Conservation (phyloP, 78 protist species). For the Dictyostelium intermedium region DNA sequence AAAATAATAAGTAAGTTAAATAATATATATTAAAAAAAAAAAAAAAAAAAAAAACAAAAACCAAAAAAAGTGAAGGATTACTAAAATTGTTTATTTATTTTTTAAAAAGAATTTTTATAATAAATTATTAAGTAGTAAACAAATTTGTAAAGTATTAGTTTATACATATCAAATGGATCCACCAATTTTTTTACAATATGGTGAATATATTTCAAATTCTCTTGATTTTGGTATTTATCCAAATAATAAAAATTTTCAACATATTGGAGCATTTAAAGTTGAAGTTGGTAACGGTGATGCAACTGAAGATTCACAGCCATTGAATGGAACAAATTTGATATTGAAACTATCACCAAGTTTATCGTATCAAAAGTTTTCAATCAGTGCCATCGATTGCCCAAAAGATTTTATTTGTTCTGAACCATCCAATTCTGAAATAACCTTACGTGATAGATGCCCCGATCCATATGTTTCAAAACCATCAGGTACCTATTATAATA, state of each 20-base stretch:
- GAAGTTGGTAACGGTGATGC: conserved; percentile 18
- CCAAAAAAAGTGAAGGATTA: too few species aligned
- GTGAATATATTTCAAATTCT: neutral
- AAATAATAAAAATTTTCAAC: neutral
- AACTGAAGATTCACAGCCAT: neutral
- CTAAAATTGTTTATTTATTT: too few species aligned
- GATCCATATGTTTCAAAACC: neutral
- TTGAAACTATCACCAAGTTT: neutral
- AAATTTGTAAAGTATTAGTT: neutral
- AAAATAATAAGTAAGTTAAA: neutral
- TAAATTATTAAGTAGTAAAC: neutral
- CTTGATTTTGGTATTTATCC: neutral
- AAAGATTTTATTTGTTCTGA: conserved; percentile 6
- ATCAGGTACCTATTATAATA: neutral
- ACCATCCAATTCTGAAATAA: neutral
- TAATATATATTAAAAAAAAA: neutral
- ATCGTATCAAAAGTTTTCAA: neutral
- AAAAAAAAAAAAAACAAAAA: neutral
- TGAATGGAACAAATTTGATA: neutral
- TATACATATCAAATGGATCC: conserved; percentile 21
- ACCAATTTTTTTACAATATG: neutral
- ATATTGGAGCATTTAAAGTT: neutral
- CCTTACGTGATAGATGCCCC: neutral
- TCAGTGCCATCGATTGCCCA: conserved; percentile 17
- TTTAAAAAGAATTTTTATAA: neutral